Evolutionary conservation across 257 asterid species (phyloP), one percentile per base, ranked within the genome.

Genomic region (Marsdenia floribunda): DNA sequence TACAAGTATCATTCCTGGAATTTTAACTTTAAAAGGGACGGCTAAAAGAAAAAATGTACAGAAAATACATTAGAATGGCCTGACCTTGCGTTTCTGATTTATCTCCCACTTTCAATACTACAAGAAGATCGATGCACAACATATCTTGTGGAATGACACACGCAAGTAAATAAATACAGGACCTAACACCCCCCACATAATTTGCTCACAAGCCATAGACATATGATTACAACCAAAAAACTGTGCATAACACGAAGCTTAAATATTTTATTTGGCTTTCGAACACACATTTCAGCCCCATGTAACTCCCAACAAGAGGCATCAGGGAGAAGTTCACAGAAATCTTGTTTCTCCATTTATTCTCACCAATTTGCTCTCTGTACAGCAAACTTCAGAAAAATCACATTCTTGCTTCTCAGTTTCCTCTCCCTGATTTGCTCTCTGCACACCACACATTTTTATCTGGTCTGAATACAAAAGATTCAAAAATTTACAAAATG

Each of bases 401-500:
- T 0, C 52, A 47, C 52, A 47, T 47, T 72, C 68, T 72, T 57
- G 40, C 38, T 33, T 70, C 65, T 72, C 33, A 21, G 5, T 37
- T 47, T 4, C n/a, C 22, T 50, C 42, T 65, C 24, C 72, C 49
- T 49, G 40, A 10, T 38, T 60, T 33, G 3, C 58, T 12, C 47
- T 35, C 65, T 29, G 21, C n/a, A 49, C 24, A 35, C 22, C 57
- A 75, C 24, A 33, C 42, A 26, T 2, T 35, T 65, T 50, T 6
- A 65, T 75, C 49, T 65, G 6, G 24, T 22, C 46, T 15, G 18
- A 63, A 68, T 66, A 52, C 52, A n/a, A 44, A 21, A 49, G 15
- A 40, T 49, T 46, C 58, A 40, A 70, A 76, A 68, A 29, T 77
- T 65, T 78, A 78, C 81, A 78, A 26, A 78, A 44, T 33, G 81